phyloP scores from a whole-genome alignment of 257 asterid species.

The Galeopsis tetrahit region DNA sequence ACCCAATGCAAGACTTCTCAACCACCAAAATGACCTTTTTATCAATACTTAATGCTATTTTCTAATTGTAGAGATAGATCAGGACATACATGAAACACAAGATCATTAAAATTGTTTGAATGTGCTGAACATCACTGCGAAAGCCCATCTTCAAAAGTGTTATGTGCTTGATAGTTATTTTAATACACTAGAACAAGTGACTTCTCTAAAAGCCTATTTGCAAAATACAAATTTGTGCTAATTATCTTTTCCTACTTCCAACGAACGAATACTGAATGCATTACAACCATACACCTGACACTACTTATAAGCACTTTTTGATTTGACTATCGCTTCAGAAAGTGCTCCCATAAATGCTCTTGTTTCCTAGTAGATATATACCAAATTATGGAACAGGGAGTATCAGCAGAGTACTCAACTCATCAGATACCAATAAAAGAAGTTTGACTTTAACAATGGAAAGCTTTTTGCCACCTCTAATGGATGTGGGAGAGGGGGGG shows the following conservation, averaged over 20 bases:
- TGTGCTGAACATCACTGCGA: neutral
- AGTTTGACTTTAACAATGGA: neutral
- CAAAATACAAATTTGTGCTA: neutral
- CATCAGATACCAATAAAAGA: constrained; percentile 5
- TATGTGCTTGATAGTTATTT: neutral
- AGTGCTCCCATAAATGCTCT: neutral
- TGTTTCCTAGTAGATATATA: neutral
- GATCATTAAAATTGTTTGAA: constrained; percentile 1
- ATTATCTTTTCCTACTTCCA: neutral
- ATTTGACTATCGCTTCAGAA: neutral
- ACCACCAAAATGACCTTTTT: neutral
- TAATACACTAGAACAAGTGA: neutral
- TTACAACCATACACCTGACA: neutral
- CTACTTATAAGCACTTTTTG: neutral
- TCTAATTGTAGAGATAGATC: neutral
- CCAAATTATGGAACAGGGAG: neutral
- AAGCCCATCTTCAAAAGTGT: neutral
- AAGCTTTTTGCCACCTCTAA: neutral
- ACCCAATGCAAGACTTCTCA: neutral
- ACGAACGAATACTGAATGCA: neutral
- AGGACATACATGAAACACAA: neutral
- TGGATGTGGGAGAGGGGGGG: neutral
- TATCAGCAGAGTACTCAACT: constrained; percentile 20
- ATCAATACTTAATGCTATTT: constrained; percentile 4
- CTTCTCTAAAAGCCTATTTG: neutral